Percentiles rank a stretch among this genome's conserved stretches.
These are phyloP conservation scores for Saprolegnia diclina DNA, from an alignment of 352 stramenopile species.

Conservation along the genomic window DNA sequence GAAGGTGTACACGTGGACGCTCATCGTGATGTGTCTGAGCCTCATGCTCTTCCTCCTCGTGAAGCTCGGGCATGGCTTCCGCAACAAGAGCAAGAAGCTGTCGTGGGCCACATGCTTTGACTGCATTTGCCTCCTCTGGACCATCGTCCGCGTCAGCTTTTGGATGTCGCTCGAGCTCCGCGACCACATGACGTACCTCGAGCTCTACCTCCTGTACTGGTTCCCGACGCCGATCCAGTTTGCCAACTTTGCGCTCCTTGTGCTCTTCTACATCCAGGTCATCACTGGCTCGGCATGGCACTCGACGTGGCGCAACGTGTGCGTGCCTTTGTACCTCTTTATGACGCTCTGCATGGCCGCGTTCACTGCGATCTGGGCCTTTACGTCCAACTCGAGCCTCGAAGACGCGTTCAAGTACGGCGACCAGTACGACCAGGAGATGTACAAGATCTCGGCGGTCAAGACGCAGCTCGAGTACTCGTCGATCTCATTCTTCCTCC, in stretches of 20 bases:
- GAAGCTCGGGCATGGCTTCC: conserved; percentile 54
- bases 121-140: conserved; percentile 74
- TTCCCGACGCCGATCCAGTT: conserved; percentile 82
- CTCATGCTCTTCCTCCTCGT: conserved; percentile 69
- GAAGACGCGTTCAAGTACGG: conserved; percentile 53
- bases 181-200: conserved; percentile 66
- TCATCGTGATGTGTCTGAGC: conserved; percentile 67
- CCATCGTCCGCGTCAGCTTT: conserved; percentile 68
- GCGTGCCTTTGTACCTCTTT: conserved; percentile 73
- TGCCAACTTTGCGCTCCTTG: conserved; percentile 82
- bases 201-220: conserved; percentile 84
- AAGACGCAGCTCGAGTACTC: conserved; percentile 80
- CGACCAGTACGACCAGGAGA: conserved; percentile 80
- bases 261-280: conserved; percentile 87
- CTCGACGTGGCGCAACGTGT: conserved; percentile 68
- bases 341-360: conserved; percentile 77
- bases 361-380: conserved; percentile 80
- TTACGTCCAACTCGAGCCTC: conserved; percentile 81
- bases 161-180: conserved; percentile 79
- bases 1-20: conserved; percentile 61
- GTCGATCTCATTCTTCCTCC: conserved; percentile 67
- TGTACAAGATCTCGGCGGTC: conserved; percentile 70
- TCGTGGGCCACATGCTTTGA: conserved; percentile 82
- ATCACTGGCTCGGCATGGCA: conserved; percentile 71
- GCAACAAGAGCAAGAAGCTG: conserved; percentile 79